A percentile compares a stretch with the other conserved stretches of the same genome.
phyloP scores from a whole-genome alignment of 2,329 filamentous ascomycete species.

The Hyphodiscus sp. region DNA sequence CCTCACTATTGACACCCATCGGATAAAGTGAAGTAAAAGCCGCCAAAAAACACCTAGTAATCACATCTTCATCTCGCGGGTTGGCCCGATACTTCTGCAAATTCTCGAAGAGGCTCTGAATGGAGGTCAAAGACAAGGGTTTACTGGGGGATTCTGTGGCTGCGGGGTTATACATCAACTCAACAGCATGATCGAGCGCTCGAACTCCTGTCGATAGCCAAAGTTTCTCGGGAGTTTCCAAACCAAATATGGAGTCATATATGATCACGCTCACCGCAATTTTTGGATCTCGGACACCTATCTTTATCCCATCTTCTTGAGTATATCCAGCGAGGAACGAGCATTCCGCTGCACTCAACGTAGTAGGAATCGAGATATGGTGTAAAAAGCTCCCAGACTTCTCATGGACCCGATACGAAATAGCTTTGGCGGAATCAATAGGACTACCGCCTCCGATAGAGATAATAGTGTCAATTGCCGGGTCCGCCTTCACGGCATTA shows the following conservation, averaged over 20 bases:
- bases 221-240: conserved; percentile 3
- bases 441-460: conserved; percentile 3
- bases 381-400: conserved; percentile 1
- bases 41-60: background rate
- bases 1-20: background rate
- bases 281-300: background rate
- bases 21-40: background rate
- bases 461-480: conserved; percentile 2
- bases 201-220: conserved; percentile 4
- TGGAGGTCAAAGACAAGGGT: background rate
- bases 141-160: conserved; percentile 3
- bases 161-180: conserved; percentile 3
- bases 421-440: conserved; percentile 5
- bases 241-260: conserved; percentile 3
- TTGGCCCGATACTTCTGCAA: background rate
- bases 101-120: conserved; percentile 1
- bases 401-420: conserved; percentile 2
- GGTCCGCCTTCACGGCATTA: background rate
- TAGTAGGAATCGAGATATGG: conserved; percentile 6
- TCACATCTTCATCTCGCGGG: conserved; percentile 2
- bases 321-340: conserved; percentile 2
- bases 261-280: conserved; percentile 1
- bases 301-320: conserved; percentile 1
- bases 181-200: conserved; percentile 6
- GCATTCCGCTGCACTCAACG: conserved; percentile 5